Conservation (phyloP, 2,329 filamentous ascomycete species). For the Mariannaea sp. region DNA sequence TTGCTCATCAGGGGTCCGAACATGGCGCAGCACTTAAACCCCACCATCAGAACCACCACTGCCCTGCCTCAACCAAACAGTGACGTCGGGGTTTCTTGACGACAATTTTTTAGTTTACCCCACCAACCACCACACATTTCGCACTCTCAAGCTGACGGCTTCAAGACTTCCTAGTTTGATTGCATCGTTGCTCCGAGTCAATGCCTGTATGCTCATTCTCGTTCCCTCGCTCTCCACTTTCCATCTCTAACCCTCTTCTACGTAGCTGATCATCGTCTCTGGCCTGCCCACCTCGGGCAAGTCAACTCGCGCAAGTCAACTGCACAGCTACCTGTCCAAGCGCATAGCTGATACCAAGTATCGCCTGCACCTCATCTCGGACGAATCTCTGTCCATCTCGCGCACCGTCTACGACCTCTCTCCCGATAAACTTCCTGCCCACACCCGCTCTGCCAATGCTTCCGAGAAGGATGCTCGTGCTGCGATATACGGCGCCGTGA, state of each 20-base stretch:
- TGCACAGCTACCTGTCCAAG: slow-evolving; percentile 65
- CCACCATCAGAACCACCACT: too few species aligned
- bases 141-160: background rate
- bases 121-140: slow-evolving; percentile 13
- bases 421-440: slow-evolving; percentile 54
- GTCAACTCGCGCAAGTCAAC: slow-evolving; percentile 67
- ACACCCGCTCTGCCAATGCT: slow-evolving; percentile 71
- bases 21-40: too few species aligned
- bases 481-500: slow-evolving; percentile 75
- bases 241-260: background rate
- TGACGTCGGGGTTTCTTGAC: slow-evolving; percentile 10
- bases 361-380: slow-evolving; percentile 74
- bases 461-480: slow-evolving; percentile 84
- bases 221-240: background rate
- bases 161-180: background rate
- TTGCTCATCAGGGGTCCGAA: too few species aligned
- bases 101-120: slow-evolving; percentile 16
- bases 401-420: slow-evolving; percentile 74
- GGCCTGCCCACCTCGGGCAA: slow-evolving; percentile 72
- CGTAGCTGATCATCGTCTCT: slow-evolving; percentile 68
- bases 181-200: slow-evolving; percentile 1
- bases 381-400: slow-evolving; percentile 71
- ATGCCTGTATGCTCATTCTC: slow-evolving; percentile 33
- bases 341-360: slow-evolving; percentile 60
- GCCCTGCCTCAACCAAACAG: background rate